Conservation (phyloP, 495 filamentous ascomycete genomes). For the Penicillium herquei region DNA sequence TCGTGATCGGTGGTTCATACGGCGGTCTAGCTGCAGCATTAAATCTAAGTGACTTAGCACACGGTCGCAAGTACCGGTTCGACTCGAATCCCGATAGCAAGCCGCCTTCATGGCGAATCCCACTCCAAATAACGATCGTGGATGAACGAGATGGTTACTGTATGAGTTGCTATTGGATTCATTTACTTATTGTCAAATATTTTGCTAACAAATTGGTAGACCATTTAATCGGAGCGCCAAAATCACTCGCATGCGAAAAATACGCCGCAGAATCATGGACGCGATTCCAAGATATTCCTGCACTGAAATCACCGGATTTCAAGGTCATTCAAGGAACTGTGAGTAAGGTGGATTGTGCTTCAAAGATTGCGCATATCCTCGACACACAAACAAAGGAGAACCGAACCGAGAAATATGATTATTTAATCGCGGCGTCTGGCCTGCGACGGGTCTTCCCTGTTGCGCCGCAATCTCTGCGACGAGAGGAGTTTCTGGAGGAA, state of each 20-base stretch:
- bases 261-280: slow-evolving; percentile 61
- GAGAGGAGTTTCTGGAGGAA: slow-evolving; percentile 58
- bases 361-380: slow-evolving; percentile 50
- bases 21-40: slow-evolving; percentile 59
- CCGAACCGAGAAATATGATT: slow-evolving; percentile 56
- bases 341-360: slow-evolving; percentile 47
- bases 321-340: slow-evolving; percentile 57
- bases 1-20: slow-evolving; percentile 65
- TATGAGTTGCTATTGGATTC: slow-evolving; percentile 28
- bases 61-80: slow-evolving; percentile 41
- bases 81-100: slow-evolving; percentile 25
- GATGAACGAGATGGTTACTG: slow-evolving; percentile 72
- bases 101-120: slow-evolving; percentile 35
- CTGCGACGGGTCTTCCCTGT: slow-evolving; percentile 61
- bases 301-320: slow-evolving; percentile 51
- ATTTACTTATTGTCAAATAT: not conserved
- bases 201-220: slow-evolving; percentile 19
- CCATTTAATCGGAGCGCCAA: slow-evolving; percentile 64
- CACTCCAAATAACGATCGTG: slow-evolving; percentile 63
- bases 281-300: slow-evolving; percentile 57
- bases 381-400: slow-evolving; percentile 19
- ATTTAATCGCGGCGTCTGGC: slow-evolving; percentile 60
- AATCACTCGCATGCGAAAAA: slow-evolving; percentile 55
- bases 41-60: slow-evolving; percentile 59
- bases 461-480: slow-evolving; percentile 54